phyloP scores from a whole-genome alignment of 2,329 filamentous ascomycete genomes.

The Xylaria sp. region DNA sequence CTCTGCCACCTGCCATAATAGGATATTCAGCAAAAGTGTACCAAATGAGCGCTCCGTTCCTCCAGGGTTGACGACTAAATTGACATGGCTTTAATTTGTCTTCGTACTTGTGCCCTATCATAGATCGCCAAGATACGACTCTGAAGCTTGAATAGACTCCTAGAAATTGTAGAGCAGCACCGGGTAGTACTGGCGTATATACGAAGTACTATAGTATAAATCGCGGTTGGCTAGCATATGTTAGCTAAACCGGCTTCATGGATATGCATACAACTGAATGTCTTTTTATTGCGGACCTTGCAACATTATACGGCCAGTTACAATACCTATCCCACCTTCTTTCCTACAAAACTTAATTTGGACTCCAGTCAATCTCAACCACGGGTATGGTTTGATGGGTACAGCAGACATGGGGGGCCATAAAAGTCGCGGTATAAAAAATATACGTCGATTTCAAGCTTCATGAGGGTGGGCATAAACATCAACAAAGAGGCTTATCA shows the following conservation, averaged over 20 bases:
- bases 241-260: neutral
- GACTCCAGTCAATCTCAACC: neutral
- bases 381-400: neutral
- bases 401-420: neutral
- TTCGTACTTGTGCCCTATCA: slow-evolving; percentile 12
- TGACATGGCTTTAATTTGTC: neutral
- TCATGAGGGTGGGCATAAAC: neutral
- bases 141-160: neutral
- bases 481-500: slow-evolving; percentile 13
- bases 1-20: neutral
- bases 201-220: neutral
- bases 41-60: neutral
- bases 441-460: neutral
- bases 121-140: neutral
- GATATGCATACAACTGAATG: too few species aligned
- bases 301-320: neutral
- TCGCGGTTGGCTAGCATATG: neutral
- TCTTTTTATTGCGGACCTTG: neutral
- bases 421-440: neutral
- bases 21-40: slow-evolving; percentile 5
- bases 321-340: too few species aligned
- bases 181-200: neutral
- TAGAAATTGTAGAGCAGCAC: neutral
- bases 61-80: neutral
- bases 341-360: too few species aligned